Percentiles rank a stretch among this genome's conserved stretches.
These are phyloP conservation scores for Coffea eugenioides DNA, from an alignment of 257 asterid genomes.

Conservation along the genomic window DNA sequence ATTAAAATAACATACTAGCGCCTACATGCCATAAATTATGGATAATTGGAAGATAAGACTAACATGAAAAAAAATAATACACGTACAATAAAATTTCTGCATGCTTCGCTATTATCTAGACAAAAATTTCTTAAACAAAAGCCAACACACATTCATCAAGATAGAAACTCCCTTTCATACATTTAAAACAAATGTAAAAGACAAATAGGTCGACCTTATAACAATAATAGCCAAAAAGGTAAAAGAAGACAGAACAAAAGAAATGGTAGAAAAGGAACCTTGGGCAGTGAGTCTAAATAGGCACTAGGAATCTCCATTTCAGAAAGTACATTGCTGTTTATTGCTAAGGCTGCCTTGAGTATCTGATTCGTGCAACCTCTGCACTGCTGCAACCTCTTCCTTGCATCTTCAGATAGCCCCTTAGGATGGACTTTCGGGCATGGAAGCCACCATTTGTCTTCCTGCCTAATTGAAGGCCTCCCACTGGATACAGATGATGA, in stretches of 20 bases:
- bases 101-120: neutral
- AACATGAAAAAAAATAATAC: neutral
- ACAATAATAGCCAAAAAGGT: neutral
- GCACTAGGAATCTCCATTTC: conserved; percentile 95
- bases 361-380: conserved; percentile 97
- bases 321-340: conserved; percentile 77
- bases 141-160: neutral
- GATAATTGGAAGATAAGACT: neutral
- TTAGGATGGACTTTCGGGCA: conserved; percentile 88
- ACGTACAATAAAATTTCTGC: neutral
- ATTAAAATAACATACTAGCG: too few species aligned
- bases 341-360: conserved; percentile 93
- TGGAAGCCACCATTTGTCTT: conserved; percentile 99
- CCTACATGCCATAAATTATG: too few species aligned
- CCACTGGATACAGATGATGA: conserved; percentile 43
- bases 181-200: neutral
- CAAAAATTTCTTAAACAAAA: neutral
- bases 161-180: neutral
- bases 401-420: conserved; percentile 74
- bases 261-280: conserved; percentile 44
- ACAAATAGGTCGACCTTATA: neutral
- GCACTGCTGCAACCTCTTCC: conserved; percentile 90
- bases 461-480: conserved; percentile 93
- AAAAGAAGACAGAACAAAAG: neutral
- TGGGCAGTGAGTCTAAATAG: conserved; percentile 76